A percentile compares a stretch with the other conserved stretches of the same genome.
Evolutionary conservation across 352 stramenopile species (phyloP).

Genomic region (Phytophthora agathidicida): DNA sequence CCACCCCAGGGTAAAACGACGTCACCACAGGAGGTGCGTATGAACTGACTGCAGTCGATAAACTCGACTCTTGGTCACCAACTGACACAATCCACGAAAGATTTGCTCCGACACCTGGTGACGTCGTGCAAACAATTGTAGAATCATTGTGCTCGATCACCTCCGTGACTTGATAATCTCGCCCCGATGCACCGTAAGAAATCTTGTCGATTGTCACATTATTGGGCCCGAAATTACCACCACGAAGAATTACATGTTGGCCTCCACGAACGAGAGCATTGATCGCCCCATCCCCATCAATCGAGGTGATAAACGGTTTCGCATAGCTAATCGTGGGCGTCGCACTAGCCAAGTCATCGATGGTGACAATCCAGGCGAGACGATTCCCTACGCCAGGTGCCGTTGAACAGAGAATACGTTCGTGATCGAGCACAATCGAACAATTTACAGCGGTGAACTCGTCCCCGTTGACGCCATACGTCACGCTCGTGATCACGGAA

Average conservation of each 20-base stretch:
- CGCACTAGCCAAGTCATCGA: slow-evolving; percentile 54
- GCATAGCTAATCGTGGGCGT: slow-evolving; percentile 68
- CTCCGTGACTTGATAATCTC: slow-evolving; percentile 50
- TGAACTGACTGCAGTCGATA: slow-evolving; percentile 44
- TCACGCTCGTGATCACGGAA: slow-evolving; percentile 45
- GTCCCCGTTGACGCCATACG: slow-evolving; percentile 53
- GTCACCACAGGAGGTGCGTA: slow-evolving; percentile 54
- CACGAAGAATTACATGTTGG: slow-evolving; percentile 45
- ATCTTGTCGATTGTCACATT: slow-evolving; percentile 48
- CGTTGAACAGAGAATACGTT: slow-evolving; percentile 57
- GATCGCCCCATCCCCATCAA: slow-evolving; percentile 38
- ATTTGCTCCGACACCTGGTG: slow-evolving; percentile 51
- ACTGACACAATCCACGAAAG: slow-evolving; percentile 64
- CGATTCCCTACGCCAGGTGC: slow-evolving; percentile 53
- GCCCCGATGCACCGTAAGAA: slow-evolving; percentile 60
- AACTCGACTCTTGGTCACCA: slow-evolving; percentile 52
- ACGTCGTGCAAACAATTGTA: slow-evolving; percentile 54
- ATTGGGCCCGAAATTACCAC: slow-evolving; percentile 67
- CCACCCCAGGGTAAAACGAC: slow-evolving; percentile 21
- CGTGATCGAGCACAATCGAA: slow-evolving; percentile 53
- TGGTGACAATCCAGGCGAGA: slow-evolving; percentile 61
- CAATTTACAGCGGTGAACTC: slow-evolving; percentile 50
- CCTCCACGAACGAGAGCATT: slow-evolving; percentile 44
- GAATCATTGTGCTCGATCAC: slow-evolving; percentile 64
- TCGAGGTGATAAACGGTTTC: slow-evolving; percentile 46